phyloP scores from a whole-genome alignment of 2,329 filamentous ascomycete genomes.

The Drechslerella coelobrocha region DNA sequence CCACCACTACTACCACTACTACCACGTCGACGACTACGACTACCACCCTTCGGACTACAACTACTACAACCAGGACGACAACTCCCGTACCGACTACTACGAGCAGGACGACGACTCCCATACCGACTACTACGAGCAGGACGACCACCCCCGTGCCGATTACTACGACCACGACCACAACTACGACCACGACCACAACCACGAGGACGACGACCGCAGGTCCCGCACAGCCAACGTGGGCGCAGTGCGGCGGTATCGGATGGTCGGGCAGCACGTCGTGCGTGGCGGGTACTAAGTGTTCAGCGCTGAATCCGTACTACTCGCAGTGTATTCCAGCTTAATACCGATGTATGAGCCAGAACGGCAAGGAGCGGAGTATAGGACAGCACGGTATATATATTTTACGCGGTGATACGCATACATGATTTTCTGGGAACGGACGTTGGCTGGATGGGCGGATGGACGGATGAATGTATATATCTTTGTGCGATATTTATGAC shows the following conservation, averaged over 20 bases:
- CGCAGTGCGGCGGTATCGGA: constrained; percentile 55
- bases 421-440: too few relatives aligned
- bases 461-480: too few relatives aligned
- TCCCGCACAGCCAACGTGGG: constrained; percentile 10
- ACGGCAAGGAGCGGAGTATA: too few relatives aligned
- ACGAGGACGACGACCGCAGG: constrained; percentile 23
- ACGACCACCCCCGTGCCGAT: constrained; percentile 18
- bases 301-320: constrained; percentile 52
- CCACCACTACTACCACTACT: constrained; percentile 1
- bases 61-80: constrained; percentile 13
- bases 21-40: constrained; percentile 12
- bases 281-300: constrained; percentile 51
- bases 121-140: neutral
- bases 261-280: constrained; percentile 51
- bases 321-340: constrained; percentile 54
- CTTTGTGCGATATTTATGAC: too few relatives aligned
- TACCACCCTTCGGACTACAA: neutral
- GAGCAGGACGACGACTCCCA: neutral
- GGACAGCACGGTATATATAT: neutral
- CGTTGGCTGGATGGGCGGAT: too few relatives aligned
- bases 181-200: neutral
- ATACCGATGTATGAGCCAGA: neutral
- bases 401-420: too few relatives aligned
- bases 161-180: neutral
- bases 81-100: constrained; percentile 15